A percentile compares a stretch with the other conserved stretches of the same genome.
Conservation (phyloP, 768 basidiomycete species). For the Suillus variegatus region DNA sequence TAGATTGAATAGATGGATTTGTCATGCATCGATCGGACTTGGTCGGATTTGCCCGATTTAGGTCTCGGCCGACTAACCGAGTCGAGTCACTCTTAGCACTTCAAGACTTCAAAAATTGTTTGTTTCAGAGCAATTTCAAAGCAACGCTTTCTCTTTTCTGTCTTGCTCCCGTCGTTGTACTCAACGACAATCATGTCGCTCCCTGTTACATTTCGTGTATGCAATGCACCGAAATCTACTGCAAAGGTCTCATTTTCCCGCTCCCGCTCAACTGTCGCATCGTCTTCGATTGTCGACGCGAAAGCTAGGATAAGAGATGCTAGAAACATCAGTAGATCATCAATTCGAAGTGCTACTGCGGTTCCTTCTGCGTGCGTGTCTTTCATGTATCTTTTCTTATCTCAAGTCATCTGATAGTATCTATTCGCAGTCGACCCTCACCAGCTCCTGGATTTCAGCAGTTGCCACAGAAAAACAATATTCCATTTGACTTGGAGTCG, state of each 20-base stretch:
- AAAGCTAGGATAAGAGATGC: slow-evolving; percentile 80
- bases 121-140: slow-evolving; percentile 11
- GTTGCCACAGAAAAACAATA: slow-evolving; percentile 42
- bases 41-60: slow-evolving; percentile 21
- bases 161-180: slow-evolving; percentile 13
- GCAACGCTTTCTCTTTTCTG: slow-evolving; percentile 5
- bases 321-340: slow-evolving; percentile 71
- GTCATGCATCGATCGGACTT: not conserved
- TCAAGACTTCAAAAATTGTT: slow-evolving; percentile 8
- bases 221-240: slow-evolving; percentile 39
- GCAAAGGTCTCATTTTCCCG: slow-evolving; percentile 40
- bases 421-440: slow-evolving; percentile 53
- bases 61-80: slow-evolving; percentile 25
- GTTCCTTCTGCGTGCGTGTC: slow-evolving; percentile 60
- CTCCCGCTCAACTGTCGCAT: slow-evolving; percentile 50
- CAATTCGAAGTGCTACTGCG: slow-evolving; percentile 58
- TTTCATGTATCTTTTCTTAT: slow-evolving; percentile 10
- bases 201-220: slow-evolving; percentile 43
- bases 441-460: slow-evolving; percentile 60
- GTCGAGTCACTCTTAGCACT: slow-evolving; percentile 19
- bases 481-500: slow-evolving; percentile 35
- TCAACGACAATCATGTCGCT: slow-evolving; percentile 41
- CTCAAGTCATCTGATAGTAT: slow-evolving; percentile 11
- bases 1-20: not conserved
- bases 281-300: slow-evolving; percentile 69